Conservation (phyloP, 257 asterid species). For the Solanum paucissectum region DNA sequence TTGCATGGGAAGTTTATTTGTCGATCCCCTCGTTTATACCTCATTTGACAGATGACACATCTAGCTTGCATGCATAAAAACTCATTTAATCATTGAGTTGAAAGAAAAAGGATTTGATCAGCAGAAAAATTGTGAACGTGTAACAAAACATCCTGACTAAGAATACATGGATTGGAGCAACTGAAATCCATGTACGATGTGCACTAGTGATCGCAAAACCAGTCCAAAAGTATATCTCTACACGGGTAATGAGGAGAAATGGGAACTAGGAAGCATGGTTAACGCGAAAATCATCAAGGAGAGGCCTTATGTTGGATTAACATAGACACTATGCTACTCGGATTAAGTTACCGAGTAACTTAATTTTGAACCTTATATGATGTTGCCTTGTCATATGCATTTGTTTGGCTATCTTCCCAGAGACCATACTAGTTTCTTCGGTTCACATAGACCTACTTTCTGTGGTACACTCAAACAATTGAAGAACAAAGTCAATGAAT, state of each 20-base stretch:
- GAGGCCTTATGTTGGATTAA: neutral
- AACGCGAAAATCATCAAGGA: neutral
- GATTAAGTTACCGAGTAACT: neutral
- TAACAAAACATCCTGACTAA: neutral
- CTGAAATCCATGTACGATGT: neutral
- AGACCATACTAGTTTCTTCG: neutral
- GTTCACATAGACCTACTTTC: neutral
- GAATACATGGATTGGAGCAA: neutral
- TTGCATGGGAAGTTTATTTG: slow-evolving; percentile 76
- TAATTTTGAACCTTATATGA: neutral
- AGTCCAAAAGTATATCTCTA: neutral
- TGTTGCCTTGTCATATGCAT: neutral
- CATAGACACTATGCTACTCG: neutral
- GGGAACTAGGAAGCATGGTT: neutral
- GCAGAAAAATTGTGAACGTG: neutral
- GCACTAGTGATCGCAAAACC: neutral
- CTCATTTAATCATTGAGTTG: neutral
- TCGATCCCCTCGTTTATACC: slow-evolving; percentile 74
- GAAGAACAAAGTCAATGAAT: neutral
- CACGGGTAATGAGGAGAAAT: neutral
- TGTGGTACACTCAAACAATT: neutral
- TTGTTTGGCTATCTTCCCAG: neutral
- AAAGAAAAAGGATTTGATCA: neutral
- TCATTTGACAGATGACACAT: slow-evolving; percentile 90
- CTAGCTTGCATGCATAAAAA: slow-evolving; percentile 27